Evolutionary conservation across 495 filamentous ascomycete species (phyloP).

Genomic region (Talaromyces nanjingensis): DNA sequence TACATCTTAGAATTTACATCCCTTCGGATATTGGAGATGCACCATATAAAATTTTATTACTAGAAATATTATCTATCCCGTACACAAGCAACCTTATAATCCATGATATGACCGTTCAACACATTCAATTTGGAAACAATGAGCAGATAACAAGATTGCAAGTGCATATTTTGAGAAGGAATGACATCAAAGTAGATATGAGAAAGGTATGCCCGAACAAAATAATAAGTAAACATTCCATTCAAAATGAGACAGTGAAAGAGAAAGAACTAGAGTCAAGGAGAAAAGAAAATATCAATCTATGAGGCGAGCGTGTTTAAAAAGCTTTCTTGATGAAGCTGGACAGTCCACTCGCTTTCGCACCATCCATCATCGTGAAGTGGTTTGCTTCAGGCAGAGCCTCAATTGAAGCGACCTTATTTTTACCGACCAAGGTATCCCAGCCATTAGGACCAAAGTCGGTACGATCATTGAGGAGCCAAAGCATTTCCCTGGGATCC

Average conservation of each 20-base stretch:
- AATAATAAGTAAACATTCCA: neutral
- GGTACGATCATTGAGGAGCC: constrained; percentile 70
- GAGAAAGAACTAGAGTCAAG: neutral
- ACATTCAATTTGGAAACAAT: neutral
- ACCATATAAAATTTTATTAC: too few species aligned
- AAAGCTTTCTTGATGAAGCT: constrained; percentile 7
- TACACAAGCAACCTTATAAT: neutral
- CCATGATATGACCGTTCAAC: neutral
- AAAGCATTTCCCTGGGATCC: constrained; percentile 55
- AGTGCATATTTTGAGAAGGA: neutral
- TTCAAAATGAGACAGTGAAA: neutral
- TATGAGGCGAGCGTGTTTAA: neutral
- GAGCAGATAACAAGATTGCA: neutral
- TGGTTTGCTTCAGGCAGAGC: constrained; percentile 5
- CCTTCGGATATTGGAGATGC: too few species aligned
- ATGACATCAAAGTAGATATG: neutral
- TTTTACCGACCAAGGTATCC: constrained; percentile 62
- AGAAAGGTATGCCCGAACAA: neutral
- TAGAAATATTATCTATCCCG: neutral
- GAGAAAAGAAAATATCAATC: neutral
- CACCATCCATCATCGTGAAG: constrained; percentile 12
- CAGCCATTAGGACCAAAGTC: constrained; percentile 76
- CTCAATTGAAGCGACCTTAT: constrained; percentile 44
- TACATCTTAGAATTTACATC: too few species aligned
- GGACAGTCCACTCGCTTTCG: constrained; percentile 2